Conservation (phyloP, 2,329 filamentous ascomycete genomes). For the Whalleya microplaca region DNA sequence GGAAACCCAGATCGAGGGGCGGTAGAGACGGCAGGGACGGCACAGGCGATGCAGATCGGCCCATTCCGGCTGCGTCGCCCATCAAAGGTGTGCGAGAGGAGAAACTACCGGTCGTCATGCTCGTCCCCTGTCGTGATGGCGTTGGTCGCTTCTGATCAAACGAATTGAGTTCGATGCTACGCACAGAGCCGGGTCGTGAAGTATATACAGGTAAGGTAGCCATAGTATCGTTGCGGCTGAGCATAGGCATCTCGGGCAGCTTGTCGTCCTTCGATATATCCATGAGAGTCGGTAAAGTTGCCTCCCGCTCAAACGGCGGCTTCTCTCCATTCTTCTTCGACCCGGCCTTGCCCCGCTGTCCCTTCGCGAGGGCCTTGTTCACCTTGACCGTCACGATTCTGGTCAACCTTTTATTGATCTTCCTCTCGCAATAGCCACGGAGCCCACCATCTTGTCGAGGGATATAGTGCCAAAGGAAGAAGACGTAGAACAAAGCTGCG, state of each 20-base stretch:
- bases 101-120: conserved; percentile 62
- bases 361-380: conserved; percentile 83
- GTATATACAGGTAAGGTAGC: conserved; percentile 65
- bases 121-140: conserved; percentile 52
- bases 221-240: conserved; percentile 64
- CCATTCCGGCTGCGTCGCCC: conserved; percentile 63
- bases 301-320: conserved; percentile 55
- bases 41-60: conserved; percentile 45
- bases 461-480: conserved; percentile 93
- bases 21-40: conserved; percentile 43
- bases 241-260: conserved; percentile 60
- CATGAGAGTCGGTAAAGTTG: conserved; percentile 69
- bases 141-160: conserved; percentile 56
- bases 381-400: conserved; percentile 86
- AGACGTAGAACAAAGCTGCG: conserved; percentile 77
- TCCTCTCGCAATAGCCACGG: conserved; percentile 84
- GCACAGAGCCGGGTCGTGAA: conserved; percentile 61
- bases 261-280: conserved; percentile 53
- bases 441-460: conserved; percentile 80
- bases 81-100: conserved; percentile 67
- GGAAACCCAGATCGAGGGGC: conserved; percentile 35
- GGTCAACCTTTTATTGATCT: conserved; percentile 84
- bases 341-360: conserved; percentile 57
- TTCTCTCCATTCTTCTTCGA: conserved; percentile 59
- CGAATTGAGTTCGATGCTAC: conserved; percentile 54